A percentile compares a stretch with the other conserved stretches of the same genome.
phyloP scores from a whole-genome alignment of 164 flowering plant genomes.

The Macadamia integrifolia region DNA sequence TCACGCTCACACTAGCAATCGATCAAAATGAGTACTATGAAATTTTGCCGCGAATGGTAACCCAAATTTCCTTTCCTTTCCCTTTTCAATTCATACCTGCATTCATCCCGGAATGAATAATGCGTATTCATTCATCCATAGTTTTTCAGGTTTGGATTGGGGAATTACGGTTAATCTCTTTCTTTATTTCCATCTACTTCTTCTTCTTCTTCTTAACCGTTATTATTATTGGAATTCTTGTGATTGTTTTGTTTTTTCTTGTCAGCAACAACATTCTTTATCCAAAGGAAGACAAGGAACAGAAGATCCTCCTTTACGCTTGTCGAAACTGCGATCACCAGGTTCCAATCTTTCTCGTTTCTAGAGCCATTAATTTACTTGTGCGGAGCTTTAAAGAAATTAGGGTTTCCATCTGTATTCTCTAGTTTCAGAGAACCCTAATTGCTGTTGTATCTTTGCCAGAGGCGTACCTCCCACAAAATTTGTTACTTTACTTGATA shows the following conservation, averaged over 20 bases:
- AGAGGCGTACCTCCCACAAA: too few species aligned
- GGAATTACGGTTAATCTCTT: neutral
- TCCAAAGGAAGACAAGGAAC: constrained; percentile 82
- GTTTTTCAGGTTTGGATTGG: neutral
- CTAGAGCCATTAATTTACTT: neutral
- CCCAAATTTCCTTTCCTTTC: neutral
- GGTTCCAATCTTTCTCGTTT: constrained; percentile 27
- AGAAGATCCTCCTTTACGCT: constrained; percentile 78
- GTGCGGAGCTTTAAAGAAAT: too few species aligned
- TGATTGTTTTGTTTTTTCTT: neutral
- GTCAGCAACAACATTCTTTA: constrained; percentile 85
- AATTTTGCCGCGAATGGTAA: constrained; percentile 93
- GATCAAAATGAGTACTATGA: constrained; percentile 89
- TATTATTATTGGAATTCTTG: too few species aligned
- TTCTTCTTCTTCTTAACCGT: too few species aligned
- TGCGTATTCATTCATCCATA: too few species aligned
- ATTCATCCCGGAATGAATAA: neutral
- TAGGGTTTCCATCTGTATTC: too few species aligned
- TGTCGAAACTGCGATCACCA: constrained; percentile 93
- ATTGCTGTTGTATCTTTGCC: too few species aligned
- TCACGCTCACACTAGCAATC: too few species aligned
- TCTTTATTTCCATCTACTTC: too few species aligned
- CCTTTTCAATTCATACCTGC: neutral
- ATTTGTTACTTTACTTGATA: too few species aligned
- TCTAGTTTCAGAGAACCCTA: too few species aligned